These are phyloP conservation scores for Mrakia frigida DNA, from an alignment of 768 basidiomycete species.

Conservation along the genomic window DNA sequence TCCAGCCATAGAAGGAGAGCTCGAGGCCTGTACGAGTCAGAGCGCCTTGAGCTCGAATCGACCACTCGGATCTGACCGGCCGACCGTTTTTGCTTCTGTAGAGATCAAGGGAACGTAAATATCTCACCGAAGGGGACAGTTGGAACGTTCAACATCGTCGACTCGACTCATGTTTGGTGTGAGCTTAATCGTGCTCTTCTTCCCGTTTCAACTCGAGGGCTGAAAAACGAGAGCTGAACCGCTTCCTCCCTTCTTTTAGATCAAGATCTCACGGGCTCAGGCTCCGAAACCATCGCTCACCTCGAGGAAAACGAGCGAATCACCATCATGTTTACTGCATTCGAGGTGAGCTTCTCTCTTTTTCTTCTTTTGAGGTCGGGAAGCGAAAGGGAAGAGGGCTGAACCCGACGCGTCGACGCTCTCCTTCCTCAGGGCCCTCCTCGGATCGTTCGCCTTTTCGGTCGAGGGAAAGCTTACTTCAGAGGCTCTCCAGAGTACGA, in stretches of 20 bases:
- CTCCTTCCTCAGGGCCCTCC: conserved; percentile 17
- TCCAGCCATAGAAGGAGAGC: background rate
- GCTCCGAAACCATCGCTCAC: conserved; percentile 36
- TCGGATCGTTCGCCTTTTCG: conserved; percentile 27
- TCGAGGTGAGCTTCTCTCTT: background rate
- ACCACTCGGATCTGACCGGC: background rate
- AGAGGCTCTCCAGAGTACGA: conserved; percentile 23
- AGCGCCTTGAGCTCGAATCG: background rate
- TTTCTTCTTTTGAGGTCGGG: too few relatives aligned
- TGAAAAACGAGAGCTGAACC: background rate
- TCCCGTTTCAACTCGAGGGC: too few relatives aligned
- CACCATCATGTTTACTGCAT: conserved; percentile 33
- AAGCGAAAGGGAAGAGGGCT: too few relatives aligned
- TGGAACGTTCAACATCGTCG: conserved; percentile 9
- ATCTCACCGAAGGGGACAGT: conserved; percentile 27
- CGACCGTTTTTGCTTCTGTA: background rate
- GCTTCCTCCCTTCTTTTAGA: background rate
- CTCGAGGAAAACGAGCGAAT: conserved; percentile 35
- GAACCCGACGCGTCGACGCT: background rate
- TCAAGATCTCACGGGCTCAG: conserved; percentile 29
- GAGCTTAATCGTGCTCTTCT: background rate
- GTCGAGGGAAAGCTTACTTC: conserved; percentile 9
- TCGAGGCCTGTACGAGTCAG: background rate
- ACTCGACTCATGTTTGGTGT: conserved; percentile 12
- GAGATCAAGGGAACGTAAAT: conserved; percentile 15